Conservation (phyloP, 2,329 filamentous ascomycete species). For the Acrodontium crateriforme region DNA sequence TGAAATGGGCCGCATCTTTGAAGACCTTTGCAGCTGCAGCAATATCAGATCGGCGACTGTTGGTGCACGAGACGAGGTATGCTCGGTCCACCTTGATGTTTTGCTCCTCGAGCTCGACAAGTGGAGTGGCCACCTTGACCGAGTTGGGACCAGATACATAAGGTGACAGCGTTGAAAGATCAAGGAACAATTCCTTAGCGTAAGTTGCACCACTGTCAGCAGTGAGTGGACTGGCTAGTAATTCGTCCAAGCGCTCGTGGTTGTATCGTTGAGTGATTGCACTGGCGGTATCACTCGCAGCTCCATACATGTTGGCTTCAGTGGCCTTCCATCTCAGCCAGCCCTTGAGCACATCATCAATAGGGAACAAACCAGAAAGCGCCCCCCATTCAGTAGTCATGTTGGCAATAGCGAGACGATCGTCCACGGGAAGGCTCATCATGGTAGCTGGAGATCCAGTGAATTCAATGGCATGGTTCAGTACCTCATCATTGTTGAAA, state of each 20-base stretch:
- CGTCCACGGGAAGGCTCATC: constrained; percentile 55
- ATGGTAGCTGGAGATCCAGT: constrained; percentile 67
- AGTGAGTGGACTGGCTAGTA: constrained; percentile 50
- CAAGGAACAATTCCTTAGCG: constrained; percentile 67
- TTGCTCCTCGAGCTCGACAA: constrained; percentile 57
- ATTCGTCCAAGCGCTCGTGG: constrained; percentile 57
- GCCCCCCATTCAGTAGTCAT: constrained; percentile 79
- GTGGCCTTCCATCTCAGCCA: constrained; percentile 74
- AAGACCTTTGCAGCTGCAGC: constrained; percentile 74
- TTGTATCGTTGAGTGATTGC: constrained; percentile 48
- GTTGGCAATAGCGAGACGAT: constrained; percentile 60
- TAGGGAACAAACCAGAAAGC: constrained; percentile 62
- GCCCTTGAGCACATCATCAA: constrained; percentile 54
- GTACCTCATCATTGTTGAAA: constrained; percentile 74
- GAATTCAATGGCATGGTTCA: constrained; percentile 88
- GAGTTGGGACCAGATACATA: constrained; percentile 82
- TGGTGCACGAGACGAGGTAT: constrained; percentile 85
- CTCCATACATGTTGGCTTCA: constrained; percentile 46
- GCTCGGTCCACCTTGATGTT: constrained; percentile 70
- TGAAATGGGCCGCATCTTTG: constrained; percentile 50
- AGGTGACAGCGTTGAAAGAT: constrained; percentile 71
- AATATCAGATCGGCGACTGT: constrained; percentile 68
- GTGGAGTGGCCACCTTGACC: constrained; percentile 71
- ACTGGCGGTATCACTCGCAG: constrained; percentile 32
- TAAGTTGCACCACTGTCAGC: constrained; percentile 71